phyloP scores from a whole-genome alignment of 2,329 filamentous ascomycete species.

The Talaromyces sp. region DNA sequence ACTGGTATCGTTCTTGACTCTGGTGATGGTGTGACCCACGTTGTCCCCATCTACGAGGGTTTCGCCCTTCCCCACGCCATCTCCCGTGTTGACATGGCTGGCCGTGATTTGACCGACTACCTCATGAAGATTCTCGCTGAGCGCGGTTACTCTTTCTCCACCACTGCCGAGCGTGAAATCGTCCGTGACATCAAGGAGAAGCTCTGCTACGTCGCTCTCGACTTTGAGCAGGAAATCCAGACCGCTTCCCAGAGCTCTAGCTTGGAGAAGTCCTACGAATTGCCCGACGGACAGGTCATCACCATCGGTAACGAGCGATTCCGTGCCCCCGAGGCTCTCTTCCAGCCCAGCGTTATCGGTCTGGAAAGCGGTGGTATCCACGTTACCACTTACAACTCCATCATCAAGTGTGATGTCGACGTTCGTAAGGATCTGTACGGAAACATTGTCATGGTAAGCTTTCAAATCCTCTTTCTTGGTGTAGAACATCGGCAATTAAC shows the following conservation, averaged over 20 bases:
- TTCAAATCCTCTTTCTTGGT: not conserved
- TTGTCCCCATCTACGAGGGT: constrained; percentile 99
- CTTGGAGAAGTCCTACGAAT: constrained; percentile 99
- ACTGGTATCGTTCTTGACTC: constrained; percentile 99
- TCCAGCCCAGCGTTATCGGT: constrained; percentile 97
- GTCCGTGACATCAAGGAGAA: constrained; percentile 99
- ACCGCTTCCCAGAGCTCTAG: constrained; percentile 97
- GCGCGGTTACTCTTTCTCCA: constrained; percentile 99
- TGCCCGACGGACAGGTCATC: constrained; percentile 99
- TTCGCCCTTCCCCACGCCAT: constrained; percentile 99
- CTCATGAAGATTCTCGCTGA: constrained; percentile 99
- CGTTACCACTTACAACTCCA: constrained; percentile 99
- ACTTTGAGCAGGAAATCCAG: constrained; percentile 99
- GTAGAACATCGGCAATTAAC: constrained; percentile 6
- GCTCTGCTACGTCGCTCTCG: constrained; percentile 98
- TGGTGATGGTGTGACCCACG: constrained; percentile 99
- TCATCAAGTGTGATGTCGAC: constrained; percentile 99
- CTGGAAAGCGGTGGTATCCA: constrained; percentile 98
- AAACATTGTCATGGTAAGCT: constrained; percentile 99
- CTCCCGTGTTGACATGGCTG: constrained; percentile 99
- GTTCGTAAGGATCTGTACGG: constrained; percentile 99
- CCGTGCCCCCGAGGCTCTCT: constrained; percentile 98
- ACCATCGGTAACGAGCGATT: constrained; percentile 99
- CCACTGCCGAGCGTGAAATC: constrained; percentile 99
- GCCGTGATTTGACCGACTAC: constrained; percentile 99